phyloP scores from a whole-genome alignment of 106 monocot species.

The Posidonia australis region DNA sequence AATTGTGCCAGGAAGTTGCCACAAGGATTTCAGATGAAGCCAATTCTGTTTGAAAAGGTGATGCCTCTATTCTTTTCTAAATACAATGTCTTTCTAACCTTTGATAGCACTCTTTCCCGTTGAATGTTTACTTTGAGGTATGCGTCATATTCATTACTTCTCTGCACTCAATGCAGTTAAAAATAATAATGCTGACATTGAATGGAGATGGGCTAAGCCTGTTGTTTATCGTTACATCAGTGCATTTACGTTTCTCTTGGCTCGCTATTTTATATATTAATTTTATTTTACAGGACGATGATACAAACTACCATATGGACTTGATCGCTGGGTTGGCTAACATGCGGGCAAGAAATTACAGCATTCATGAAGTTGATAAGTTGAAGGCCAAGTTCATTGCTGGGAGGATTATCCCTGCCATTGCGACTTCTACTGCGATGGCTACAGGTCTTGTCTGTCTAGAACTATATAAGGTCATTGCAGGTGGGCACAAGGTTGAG shows the following conservation, averaged over 20 bases:
- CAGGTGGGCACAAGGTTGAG: constrained; percentile 55
- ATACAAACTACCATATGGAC: constrained; percentile 88
- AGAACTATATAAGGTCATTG: constrained; percentile 91
- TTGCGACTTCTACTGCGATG: constrained; percentile 92
- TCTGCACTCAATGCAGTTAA: too few species aligned
- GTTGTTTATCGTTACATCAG: too few species aligned
- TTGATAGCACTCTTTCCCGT: neutral
- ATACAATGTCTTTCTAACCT: neutral
- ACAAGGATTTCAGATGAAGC: constrained; percentile 59
- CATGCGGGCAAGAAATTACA: constrained; percentile 94
- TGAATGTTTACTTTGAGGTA: too few species aligned
- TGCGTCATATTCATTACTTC: too few species aligned
- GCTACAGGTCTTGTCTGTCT: constrained; percentile 93
- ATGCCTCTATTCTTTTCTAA: neutral
- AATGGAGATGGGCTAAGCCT: too few species aligned
- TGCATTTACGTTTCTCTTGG: too few species aligned
- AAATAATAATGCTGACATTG: neutral
- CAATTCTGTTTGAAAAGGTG: constrained; percentile 88
- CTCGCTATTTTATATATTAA: too few species aligned
- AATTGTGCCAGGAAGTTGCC: constrained; percentile 49
- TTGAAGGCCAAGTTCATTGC: constrained; percentile 89
- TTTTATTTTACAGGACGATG: constrained; percentile 59
- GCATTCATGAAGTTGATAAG: constrained; percentile 86
- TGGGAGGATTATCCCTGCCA: constrained; percentile 84
- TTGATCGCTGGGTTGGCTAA: constrained; percentile 85